Evolutionary conservation across 75 land plant species (phyloP).

Genomic region (Pinus taeda): DNA sequence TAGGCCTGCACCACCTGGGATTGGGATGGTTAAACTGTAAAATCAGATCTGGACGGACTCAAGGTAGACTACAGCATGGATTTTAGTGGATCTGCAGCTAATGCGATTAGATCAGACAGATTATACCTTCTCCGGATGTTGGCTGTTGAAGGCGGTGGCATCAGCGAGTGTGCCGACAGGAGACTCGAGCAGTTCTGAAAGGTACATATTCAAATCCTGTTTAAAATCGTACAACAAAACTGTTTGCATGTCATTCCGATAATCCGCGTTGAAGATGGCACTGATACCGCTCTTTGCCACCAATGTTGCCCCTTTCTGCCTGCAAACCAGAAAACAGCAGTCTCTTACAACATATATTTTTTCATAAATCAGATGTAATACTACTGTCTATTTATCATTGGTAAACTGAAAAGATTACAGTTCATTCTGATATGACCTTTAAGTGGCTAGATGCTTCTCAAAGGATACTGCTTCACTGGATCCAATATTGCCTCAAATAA

Average conservation of each 20-base stretch:
- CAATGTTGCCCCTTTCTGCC: constrained; percentile 15
- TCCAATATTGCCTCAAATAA: constrained; percentile 14
- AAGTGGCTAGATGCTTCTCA: constrained; percentile 18
- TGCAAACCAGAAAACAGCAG: neutral
- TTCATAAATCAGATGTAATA: neutral
- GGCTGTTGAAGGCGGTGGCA: constrained; percentile 14
- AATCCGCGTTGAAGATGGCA: neutral
- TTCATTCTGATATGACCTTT: constrained; percentile 16
- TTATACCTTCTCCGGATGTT: constrained; percentile 15
- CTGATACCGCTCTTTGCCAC: neutral
- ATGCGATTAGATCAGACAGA: neutral
- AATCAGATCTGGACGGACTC: too few species aligned
- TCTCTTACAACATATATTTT: neutral
- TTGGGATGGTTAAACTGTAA: too few species aligned
- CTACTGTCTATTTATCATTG: neutral
- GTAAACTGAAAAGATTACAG: neutral
- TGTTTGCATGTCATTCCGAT: neutral
- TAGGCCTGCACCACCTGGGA: too few species aligned
- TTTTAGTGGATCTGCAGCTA: neutral
- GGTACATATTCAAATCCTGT: constrained; percentile 14
- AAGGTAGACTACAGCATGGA: neutral
- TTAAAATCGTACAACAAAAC: constrained; percentile 16
- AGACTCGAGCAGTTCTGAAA: constrained; percentile 15
- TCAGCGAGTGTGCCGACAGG: constrained; percentile 25
- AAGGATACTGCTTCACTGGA: neutral